Percentiles rank a stretch among this genome's conserved stretches.
Conservation (phyloP, 805 yeast genomes). For the Deakozyma indianensis region DNA sequence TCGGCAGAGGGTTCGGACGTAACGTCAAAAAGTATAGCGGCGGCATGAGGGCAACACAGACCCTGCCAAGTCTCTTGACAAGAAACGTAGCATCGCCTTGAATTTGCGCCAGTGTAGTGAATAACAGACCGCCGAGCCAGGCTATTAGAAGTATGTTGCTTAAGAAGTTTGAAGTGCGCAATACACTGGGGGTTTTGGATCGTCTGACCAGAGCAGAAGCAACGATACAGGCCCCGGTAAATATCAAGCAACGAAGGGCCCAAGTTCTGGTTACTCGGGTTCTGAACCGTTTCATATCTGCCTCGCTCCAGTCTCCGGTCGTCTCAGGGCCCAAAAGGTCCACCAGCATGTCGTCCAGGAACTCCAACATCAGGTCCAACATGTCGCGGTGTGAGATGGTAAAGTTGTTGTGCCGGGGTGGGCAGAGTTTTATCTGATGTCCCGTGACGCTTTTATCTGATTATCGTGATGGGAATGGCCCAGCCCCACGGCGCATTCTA, state of each 20-base stretch:
- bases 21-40: slow-evolving; percentile 59
- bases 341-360: neutral
- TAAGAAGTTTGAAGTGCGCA: neutral
- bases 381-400: too few species aligned
- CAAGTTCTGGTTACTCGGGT: neutral
- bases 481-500: too few species aligned
- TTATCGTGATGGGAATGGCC: too few species aligned
- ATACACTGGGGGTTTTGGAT: neutral
- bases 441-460: too few species aligned
- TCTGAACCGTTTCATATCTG: neutral
- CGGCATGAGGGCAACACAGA: slow-evolving; percentile 66
- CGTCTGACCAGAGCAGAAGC: neutral
- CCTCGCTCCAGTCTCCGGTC: neutral
- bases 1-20: slow-evolving; percentile 77
- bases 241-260: neutral
- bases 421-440: too few species aligned
- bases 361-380: neutral
- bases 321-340: neutral
- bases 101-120: slow-evolving; percentile 34
- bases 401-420: too few species aligned
- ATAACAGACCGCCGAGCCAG: slow-evolving; percentile 37
- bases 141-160: slow-evolving; percentile 10
- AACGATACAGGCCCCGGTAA: neutral
- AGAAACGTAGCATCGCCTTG: slow-evolving; percentile 39
- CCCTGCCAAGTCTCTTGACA: slow-evolving; percentile 71